Evolutionary conservation across 2,329 filamentous ascomycete species (phyloP).

Genomic region (Pseudopyrenochaeta lycopersici): DNA sequence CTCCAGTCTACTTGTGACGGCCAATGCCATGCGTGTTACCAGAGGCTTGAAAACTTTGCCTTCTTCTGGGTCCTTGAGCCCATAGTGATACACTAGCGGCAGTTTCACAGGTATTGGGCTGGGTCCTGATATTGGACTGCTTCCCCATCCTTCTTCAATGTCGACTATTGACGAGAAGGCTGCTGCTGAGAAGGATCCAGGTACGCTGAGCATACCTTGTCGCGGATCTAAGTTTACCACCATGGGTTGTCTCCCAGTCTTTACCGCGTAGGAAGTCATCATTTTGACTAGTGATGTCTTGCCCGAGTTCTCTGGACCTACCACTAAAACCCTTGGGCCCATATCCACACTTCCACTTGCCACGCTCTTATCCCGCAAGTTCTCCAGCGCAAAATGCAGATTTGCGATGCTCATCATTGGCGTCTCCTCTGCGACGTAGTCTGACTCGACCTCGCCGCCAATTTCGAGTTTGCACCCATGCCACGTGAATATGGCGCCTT

Average conservation of each 20-base stretch:
- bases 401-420: slow-evolving; percentile 84
- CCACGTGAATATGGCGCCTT: slow-evolving; percentile 91
- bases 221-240: slow-evolving; percentile 85
- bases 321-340: slow-evolving; percentile 84
- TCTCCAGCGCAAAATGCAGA: slow-evolving; percentile 85
- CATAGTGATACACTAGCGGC: slow-evolving; percentile 90
- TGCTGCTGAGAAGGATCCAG: slow-evolving; percentile 85
- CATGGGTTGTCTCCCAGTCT: slow-evolving; percentile 76
- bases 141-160: slow-evolving; percentile 88
- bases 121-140: slow-evolving; percentile 88
- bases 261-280: slow-evolving; percentile 80
- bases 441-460: slow-evolving; percentile 71
- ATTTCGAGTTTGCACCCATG: slow-evolving; percentile 88
- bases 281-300: slow-evolving; percentile 85
- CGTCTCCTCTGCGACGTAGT: slow-evolving; percentile 79
- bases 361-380: slow-evolving; percentile 70
- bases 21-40: slow-evolving; percentile 78
- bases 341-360: slow-evolving; percentile 47
- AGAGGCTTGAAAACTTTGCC: slow-evolving; percentile 75
- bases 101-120: slow-evolving; percentile 89
- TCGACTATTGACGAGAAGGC: slow-evolving; percentile 89
- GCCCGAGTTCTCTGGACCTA: slow-evolving; percentile 79
- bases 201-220: slow-evolving; percentile 65
- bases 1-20: slow-evolving; percentile 78
- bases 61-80: slow-evolving; percentile 75